Conservation (phyloP, 2,329 filamentous ascomycete genomes). For the Westerdykella sp. region DNA sequence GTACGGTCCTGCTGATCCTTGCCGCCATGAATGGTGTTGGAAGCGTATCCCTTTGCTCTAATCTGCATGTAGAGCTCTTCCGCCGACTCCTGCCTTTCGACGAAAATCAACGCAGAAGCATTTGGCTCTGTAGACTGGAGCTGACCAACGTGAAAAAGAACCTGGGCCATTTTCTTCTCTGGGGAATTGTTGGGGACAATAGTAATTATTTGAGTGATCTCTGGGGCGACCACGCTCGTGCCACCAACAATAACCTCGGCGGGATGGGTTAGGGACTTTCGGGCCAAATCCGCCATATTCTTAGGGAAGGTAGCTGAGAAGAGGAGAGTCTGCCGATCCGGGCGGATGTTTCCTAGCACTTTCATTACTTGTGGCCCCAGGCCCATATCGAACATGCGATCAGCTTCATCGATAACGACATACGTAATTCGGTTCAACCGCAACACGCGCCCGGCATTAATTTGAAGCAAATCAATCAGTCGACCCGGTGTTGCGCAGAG, state of each 20-base stretch:
- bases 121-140: slow-evolving; percentile 84
- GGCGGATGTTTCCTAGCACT: slow-evolving; percentile 84
- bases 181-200: slow-evolving; percentile 48
- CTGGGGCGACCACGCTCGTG: slow-evolving; percentile 60
- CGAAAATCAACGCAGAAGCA: slow-evolving; percentile 81
- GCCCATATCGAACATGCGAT: slow-evolving; percentile 99
- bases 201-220: slow-evolving; percentile 88
- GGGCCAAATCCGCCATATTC: slow-evolving; percentile 83
- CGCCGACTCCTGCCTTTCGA: slow-evolving; percentile 85
- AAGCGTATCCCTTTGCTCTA: slow-evolving; percentile 78
- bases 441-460: slow-evolving; percentile 89
- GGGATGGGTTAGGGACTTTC: slow-evolving; percentile 78
- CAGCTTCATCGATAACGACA: slow-evolving; percentile 91
- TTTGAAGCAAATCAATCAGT: slow-evolving; percentile 89
- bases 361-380: slow-evolving; percentile 98
- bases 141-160: slow-evolving; percentile 81
- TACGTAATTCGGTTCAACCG: slow-evolving; percentile 87
- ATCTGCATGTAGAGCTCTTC: slow-evolving; percentile 73
- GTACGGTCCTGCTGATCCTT: slow-evolving; percentile 92
- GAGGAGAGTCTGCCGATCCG: slow-evolving; percentile 86
- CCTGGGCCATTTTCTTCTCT: slow-evolving; percentile 78
- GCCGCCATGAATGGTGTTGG: slow-evolving; percentile 88
- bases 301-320: slow-evolving; percentile 96
- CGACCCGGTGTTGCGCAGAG: slow-evolving; percentile 84
- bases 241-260: slow-evolving; percentile 92